Evolutionary conservation across 2,329 filamentous ascomycete species (phyloP), one percentile per base, ranked within the genome.

Genomic region (Saccharata proteae): DNA sequence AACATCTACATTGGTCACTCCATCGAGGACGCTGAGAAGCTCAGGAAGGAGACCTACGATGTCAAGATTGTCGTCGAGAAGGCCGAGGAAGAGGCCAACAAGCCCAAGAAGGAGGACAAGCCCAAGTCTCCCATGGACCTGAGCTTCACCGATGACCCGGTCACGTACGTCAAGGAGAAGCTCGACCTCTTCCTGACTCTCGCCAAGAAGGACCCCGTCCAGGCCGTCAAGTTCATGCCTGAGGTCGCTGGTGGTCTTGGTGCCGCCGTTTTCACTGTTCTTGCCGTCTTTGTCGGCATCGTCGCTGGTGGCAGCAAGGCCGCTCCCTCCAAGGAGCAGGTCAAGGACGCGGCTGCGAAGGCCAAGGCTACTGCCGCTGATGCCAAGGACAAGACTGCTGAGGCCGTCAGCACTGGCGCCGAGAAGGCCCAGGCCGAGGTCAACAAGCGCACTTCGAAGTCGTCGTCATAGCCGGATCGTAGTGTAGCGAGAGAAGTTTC

Each of bases 1-100:
- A 98, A 98, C 77, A 92, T 98, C 70, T 98, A 96, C 74, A 85
- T 98, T 57, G 90, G 90, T 42, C 90, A 98, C 76, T 96, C 88
- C 13, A 59, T 90, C 46, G 84, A 84, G 54, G 90, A 98, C 46
- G 90, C 90, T 40, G 76, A 80, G 60, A 80, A 86, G 65, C 69
- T 98, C 52, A 80, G 84, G 48, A 71, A 80, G 43, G 83, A 93
- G 71, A 83, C 84, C 34, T 98, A 86, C 59, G 78, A 83, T 52
- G 63, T 84, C 64, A 98, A 98, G 81, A 70, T 77, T 57, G 67
- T 76, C 34, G 65, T 82, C 30, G 90, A 98, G 69, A 71, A 80
- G 67, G 74, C 78, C 28, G 69, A 82, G 45, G 81, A 90, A 56
- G 73, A 81, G 46, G 79, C 77, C 37, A 71, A 71, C 47, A 82